Evolutionary conservation across 2,329 filamentous ascomycete species (phyloP), one percentile per base, ranked within the genome.

Genomic region (Knoxdaviesia proteae): DNA sequence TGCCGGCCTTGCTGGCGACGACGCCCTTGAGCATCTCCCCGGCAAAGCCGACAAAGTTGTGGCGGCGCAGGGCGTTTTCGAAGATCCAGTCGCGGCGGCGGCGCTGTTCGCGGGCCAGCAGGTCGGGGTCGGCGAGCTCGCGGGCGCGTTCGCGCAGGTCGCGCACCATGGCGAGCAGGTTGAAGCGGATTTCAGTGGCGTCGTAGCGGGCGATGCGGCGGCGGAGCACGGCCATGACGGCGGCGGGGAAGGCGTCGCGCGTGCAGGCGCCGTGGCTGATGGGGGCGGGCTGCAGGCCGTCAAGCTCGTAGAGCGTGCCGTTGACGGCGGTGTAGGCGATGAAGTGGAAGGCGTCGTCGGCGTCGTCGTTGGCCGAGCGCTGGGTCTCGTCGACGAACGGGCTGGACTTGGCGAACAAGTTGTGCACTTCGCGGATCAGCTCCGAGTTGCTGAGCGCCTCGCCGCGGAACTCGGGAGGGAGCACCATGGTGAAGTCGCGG

Each of bases 41-140:
- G 3, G 88, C 81, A 53, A 98, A 94, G 0, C 86, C 88, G 1
- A 98, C 83, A 63, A 98, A 98, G 60, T 98, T 98, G 60, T 94
- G 88, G 52, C 82, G 67, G 47, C 90, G 65, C 53, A 98, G 65
- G 7, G 86, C 81, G 60, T 98, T 98, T 69, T 98, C 90, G 69
- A 90, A 94, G 55, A 77, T 71, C 90, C 90, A 98, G 49, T 78
- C 81, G 45, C 69, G 69, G 42, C 90, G 70, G 72, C 93, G 94
- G 54, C 72, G 68, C 63, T 88, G 74, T 67, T 96, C 87, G 43
- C 78, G 67, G 49, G 74, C 75, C 50, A 96, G 60, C 58, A 77
- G 65, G 55, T 94, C 87, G 38, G 62, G 56, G 60, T 98, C 90
- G 39, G 87, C 87, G 49, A 90, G 74, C 58, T 92, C 83, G 45